Evolutionary conservation across 2,329 filamentous ascomycete genomes (phyloP), one percentile per base, ranked within the genome.

Genomic region (Dactylellina cionopaga): DNA sequence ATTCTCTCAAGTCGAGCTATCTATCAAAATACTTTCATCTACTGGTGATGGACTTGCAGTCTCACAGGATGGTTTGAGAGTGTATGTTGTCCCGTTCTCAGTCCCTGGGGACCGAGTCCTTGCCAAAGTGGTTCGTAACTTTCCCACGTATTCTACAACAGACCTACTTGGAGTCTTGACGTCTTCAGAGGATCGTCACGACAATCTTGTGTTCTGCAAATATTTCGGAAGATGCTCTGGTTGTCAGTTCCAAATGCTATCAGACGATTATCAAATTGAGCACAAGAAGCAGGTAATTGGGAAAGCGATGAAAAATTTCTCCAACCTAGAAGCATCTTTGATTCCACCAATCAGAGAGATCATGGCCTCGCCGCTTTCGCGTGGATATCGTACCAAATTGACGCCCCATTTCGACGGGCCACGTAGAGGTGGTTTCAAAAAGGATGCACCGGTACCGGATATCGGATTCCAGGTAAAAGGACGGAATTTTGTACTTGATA

Each of bases 231-330:
- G 85, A 60, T 99, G 95, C 81, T 91, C 90, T 7, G 95, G 95
- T 29, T 99, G 95, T 79, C 95, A 99, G 81, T 93, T 98, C 80
- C 95, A 99, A 83, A 97, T 98, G 92, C 86, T 99, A 74, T 88
- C 92, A 60, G 98, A 98, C 80, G 81, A 85, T 27, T 90, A 92
- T 77, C 95, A 99, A 80, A 86, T 99, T 25, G 84, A 84, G 44
- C 89, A 94, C 81, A 99, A 99, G 83, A 88, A 86, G 79, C 85
- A 86, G 69, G 90, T 98, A 72, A 89, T 99, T 46, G 91, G 96
- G 78, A 96, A 95, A 79, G 95, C 95, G 5, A 99, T 91, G 83
- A 85, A 84, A 74, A 94, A 96, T 83, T 99, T 98, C 81, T 96
- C 93, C 11, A 88, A 92, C 72, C 84, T 99, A 5, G 85, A 90